Percentiles rank a stretch among this genome's conserved stretches.
phyloP scores from a whole-genome alignment of 768 basidiomycete species.

The Mrakia hoshinonis region DNA sequence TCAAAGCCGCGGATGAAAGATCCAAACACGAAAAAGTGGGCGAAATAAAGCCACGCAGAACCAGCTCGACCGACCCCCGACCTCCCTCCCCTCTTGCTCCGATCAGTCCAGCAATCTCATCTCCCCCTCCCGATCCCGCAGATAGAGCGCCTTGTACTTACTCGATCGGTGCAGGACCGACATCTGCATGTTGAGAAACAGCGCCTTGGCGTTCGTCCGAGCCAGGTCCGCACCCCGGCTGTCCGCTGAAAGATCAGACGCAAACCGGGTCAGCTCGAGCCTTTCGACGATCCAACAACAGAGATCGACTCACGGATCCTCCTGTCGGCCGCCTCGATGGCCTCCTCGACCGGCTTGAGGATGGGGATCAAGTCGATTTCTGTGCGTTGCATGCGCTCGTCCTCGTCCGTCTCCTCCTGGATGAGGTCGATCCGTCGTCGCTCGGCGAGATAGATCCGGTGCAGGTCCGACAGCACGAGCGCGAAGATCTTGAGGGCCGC shows the following conservation, averaged over 20 bases:
- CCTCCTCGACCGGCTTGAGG: background rate
- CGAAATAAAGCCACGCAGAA: background rate
- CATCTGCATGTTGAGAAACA: conserved; percentile 19
- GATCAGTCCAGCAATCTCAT: background rate
- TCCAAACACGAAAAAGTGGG: too few species aligned
- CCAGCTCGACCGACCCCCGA: background rate
- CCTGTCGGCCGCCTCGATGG: conserved; percentile 6
- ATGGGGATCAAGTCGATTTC: background rate
- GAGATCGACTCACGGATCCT: conserved; percentile 15
- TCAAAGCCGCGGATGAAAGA: too few species aligned
- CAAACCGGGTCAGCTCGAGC: too few species aligned
- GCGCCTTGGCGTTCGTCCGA: conserved; percentile 21
- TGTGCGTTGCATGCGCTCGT: background rate
- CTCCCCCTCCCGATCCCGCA: background rate
- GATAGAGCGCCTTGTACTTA: conserved; percentile 5
- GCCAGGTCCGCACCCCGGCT: conserved; percentile 15
- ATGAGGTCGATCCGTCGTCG: background rate
- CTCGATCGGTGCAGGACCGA: background rate
- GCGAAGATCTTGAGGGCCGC: conserved; percentile 12
- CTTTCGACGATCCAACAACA: background rate
- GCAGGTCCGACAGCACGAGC: conserved; percentile 10
- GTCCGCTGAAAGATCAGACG: background rate
- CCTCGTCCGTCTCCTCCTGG: background rate
- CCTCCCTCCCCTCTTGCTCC: background rate
- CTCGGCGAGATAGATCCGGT: conserved; percentile 9